Conservation (phyloP, 176 grass and related monocot species). For the Aegilops sharonensis region DNA sequence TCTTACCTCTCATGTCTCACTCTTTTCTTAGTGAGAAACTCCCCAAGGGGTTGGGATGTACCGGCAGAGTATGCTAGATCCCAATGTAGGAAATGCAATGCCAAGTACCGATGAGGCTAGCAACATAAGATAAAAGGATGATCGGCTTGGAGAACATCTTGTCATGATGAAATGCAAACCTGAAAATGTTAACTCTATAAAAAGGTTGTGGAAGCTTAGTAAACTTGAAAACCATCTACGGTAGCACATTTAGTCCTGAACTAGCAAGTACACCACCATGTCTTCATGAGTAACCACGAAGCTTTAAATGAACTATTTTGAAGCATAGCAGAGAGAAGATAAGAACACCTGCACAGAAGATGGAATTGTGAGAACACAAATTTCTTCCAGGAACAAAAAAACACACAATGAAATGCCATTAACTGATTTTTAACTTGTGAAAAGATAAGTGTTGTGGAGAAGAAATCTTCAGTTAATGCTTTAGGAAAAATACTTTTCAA, state of each 20-base stretch:
- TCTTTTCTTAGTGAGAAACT: background rate
- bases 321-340: background rate
- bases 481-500: background rate
- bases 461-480: background rate
- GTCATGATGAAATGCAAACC: background rate
- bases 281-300: background rate
- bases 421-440: background rate
- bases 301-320: background rate
- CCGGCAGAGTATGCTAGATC: background rate
- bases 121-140: background rate
- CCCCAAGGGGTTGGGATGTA: background rate
- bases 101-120: background rate
- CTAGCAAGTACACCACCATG: background rate
- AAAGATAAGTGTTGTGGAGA: background rate
- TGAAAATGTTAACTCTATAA: background rate
- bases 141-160: background rate
- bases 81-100: background rate
- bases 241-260: background rate
- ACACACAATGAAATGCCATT: background rate
- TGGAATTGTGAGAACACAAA: background rate
- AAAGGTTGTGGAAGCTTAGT: background rate
- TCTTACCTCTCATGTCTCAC: background rate
- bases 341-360: background rate
- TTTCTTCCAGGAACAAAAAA: background rate
- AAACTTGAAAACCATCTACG: background rate